Evolutionary conservation across 208 protist species (phyloP), one percentile per base, ranked within the genome.

Genomic region (Polymyxa betae): DNA sequence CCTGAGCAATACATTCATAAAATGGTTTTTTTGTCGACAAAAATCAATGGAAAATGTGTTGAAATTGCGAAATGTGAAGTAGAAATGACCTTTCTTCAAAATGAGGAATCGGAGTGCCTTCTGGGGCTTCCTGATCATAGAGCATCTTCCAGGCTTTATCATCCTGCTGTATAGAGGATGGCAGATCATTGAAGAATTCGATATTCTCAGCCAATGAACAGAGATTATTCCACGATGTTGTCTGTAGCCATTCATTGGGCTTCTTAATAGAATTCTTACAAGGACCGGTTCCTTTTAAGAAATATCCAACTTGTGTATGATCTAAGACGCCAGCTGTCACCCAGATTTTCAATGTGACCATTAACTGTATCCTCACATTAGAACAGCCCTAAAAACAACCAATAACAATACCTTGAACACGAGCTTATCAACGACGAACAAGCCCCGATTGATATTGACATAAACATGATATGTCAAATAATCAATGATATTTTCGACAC

Each of bases 391-490:
- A 88, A 99, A 97, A 94, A 98, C 98, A 93, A 98, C 97, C 45
- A 97, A 97, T 78, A 99, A 95, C 64, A 98, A 95, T 52, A 99
- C 90, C 35, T 97, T 95, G 93, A 98, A 99, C 0, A 99, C 94
- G 29, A 98, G 94, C 94, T 99, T 98, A 94, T 99, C 97, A 91
- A 96, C 96, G 46, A 97, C 97, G 94, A 98, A 99, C 93, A 99
- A 95, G 95, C 98, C 98, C 60, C 98, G 96, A 44, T 96, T 95
- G 24, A 98, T 94, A 94, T 98, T 98, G 93, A 96, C 95, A 94
- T 97, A 99, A 41, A 98, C 95, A 38, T 93, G 88, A 92, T 97
- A 95, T 41, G 97, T 98, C 60, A 98, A 93, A 91, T 96, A 95
- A 5, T 98, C 96, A 90, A 98, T 98, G 94, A 99, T 98, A 93